Percentiles rank a stretch among this genome's conserved stretches.
Evolutionary conservation across 352 stramenopile genomes (phyloP).

Genomic region (Phytophthora fragariaefolia): DNA sequence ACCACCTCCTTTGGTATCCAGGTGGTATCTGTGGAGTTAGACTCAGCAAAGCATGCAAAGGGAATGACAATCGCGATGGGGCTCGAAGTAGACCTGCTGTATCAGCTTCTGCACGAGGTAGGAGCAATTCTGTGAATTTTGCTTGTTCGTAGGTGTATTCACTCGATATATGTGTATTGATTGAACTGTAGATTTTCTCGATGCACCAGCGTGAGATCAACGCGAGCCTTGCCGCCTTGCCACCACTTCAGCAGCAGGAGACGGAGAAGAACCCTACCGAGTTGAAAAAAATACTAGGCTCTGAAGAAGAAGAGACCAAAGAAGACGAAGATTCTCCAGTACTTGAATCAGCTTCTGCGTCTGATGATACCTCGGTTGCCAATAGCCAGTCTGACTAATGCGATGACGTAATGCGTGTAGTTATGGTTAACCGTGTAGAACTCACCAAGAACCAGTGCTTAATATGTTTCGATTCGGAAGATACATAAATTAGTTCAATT

Average conservation of each 20-base stretch:
- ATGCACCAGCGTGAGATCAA: constrained; percentile 58
- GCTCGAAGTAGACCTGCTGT: constrained; percentile 76
- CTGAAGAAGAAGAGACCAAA: constrained; percentile 71
- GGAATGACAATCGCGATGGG: constrained; percentile 78
- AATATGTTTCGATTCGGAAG: background rate
- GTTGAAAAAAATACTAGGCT: constrained; percentile 61
- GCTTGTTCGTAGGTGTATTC: too few relatives aligned
- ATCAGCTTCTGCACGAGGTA: constrained; percentile 74
- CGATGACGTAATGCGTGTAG: background rate
- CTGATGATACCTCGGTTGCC: constrained; percentile 5
- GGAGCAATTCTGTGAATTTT: too few relatives aligned
- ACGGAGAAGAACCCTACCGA: constrained; percentile 49
- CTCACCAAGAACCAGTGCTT: constrained; percentile 11
- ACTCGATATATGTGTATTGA: too few relatives aligned
- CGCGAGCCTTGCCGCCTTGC: constrained; percentile 17
- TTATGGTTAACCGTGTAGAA: background rate
- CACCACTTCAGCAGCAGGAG: constrained; percentile 41
- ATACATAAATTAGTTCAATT: constrained; percentile 47
- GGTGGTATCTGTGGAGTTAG: constrained; percentile 60
- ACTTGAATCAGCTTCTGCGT: constrained; percentile 5
- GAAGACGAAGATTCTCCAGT: constrained; percentile 33
- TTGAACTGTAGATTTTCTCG: constrained; percentile 51
- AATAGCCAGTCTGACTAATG: constrained; percentile 11
- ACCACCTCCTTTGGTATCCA: constrained; percentile 75
- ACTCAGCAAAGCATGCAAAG: constrained; percentile 50